Evolutionary conservation across 179 eudicot genomes (phyloP).

Genomic region (Silene coronaria): DNA sequence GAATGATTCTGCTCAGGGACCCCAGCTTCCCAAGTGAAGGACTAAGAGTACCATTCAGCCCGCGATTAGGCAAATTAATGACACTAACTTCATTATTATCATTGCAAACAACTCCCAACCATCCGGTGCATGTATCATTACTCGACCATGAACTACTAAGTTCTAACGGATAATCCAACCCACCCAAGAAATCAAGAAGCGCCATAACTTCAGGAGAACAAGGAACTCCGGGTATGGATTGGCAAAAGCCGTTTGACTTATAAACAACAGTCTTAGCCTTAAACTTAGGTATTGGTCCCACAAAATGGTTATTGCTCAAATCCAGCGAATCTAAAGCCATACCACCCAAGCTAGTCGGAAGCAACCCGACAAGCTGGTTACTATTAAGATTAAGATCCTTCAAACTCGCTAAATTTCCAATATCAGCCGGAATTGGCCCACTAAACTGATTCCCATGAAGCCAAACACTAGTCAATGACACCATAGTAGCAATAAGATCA

Average conservation of each 20-base stretch:
- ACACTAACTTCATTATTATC: slow-evolving; percentile 37
- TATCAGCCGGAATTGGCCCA: slow-evolving; percentile 60
- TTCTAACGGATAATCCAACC: slow-evolving; percentile 52
- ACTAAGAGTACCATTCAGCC: slow-evolving; percentile 66
- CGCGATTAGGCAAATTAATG: slow-evolving; percentile 52
- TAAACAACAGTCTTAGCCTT: slow-evolving; percentile 51
- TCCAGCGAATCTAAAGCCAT: slow-evolving; percentile 45
- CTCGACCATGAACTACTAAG: slow-evolving; percentile 69
- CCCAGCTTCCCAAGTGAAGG: slow-evolving; percentile 54
- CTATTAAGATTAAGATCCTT: slow-evolving; percentile 60
- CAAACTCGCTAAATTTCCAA: slow-evolving; percentile 51
- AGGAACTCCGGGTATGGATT: slow-evolving; percentile 37
- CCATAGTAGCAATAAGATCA: slow-evolving; percentile 61
- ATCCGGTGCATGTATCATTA: slow-evolving; percentile 61
- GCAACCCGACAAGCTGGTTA: slow-evolving; percentile 64
- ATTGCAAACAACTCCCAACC: slow-evolving; percentile 72
- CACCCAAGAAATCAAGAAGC: slow-evolving; percentile 61
- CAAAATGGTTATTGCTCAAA: slow-evolving; percentile 71
- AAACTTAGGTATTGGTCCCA: slow-evolving; percentile 73
- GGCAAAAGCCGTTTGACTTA: slow-evolving; percentile 57
- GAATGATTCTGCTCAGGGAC: slow-evolving; percentile 46
- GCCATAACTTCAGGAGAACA: slow-evolving; percentile 74
- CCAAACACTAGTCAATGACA: slow-evolving; percentile 65
- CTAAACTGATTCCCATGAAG: slow-evolving; percentile 85
- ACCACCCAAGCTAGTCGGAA: slow-evolving; percentile 60